These are phyloP conservation scores for Ochetophila trinervis DNA, from an alignment of 306 rosid species.

Conservation along the genomic window DNA sequence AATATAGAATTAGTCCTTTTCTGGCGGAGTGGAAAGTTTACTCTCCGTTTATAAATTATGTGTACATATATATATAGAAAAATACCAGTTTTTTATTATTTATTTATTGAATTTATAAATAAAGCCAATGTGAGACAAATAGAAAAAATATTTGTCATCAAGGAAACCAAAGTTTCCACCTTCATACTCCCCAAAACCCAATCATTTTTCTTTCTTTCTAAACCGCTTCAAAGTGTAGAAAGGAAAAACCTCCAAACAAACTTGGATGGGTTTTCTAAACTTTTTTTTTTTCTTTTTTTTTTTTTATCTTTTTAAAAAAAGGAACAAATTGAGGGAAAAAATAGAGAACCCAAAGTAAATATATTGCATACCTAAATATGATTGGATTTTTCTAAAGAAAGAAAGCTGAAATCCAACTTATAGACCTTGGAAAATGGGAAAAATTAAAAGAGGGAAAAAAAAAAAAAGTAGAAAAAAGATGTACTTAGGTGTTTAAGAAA, in stretches of 20 bases:
- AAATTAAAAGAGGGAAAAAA: too few relatives aligned
- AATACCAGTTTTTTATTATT: slow-evolving; percentile 4
- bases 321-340: neutral
- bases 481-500: neutral
- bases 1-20: slow-evolving; percentile 10
- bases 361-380: neutral
- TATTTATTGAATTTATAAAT: slow-evolving; percentile 5
- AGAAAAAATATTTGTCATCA: slow-evolving; percentile 17
- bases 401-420: neutral
- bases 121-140: slow-evolving; percentile 12
- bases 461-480: neutral
- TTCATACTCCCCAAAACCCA: neutral
- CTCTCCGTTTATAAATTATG: slow-evolving; percentile 18
- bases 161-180: neutral
- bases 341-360: neutral
- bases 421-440: neutral
- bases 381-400: neutral
- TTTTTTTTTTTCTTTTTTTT: too few relatives aligned
- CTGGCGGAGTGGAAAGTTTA: slow-evolving; percentile 39
- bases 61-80: slow-evolving; percentile 1
- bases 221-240: neutral
- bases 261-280: too few relatives aligned
- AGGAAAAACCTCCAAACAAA: too few relatives aligned
- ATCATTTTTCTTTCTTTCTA: slow-evolving; percentile 7
- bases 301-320: neutral